phyloP scores from a whole-genome alignment of 2,329 filamentous ascomycete genomes.

The Fusarium equiseti region DNA sequence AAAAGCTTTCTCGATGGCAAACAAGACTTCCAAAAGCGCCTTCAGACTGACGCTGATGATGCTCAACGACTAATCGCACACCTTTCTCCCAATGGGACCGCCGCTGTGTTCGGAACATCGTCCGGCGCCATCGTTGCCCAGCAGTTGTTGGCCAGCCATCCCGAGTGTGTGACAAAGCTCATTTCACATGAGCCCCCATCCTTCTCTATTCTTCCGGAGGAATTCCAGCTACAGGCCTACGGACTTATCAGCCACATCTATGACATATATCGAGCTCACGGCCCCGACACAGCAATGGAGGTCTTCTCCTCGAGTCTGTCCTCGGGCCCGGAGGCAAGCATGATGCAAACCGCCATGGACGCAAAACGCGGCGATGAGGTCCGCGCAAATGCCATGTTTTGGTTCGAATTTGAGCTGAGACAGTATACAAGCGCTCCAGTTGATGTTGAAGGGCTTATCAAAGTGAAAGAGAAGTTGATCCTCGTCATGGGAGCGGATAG shows the following conservation, averaged over 20 bases:
- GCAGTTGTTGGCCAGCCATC: not conserved
- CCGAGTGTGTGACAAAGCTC: not conserved
- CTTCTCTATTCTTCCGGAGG: not conserved
- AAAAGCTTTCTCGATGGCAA: not conserved
- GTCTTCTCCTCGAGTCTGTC: not conserved
- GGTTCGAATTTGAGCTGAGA: not conserved
- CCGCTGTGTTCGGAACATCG: not conserved
- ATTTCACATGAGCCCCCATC: not conserved
- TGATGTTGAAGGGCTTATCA: not conserved
- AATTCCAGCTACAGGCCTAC: not conserved
- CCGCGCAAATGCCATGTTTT: not conserved
- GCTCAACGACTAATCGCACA: not conserved
- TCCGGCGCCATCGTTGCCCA: not conserved
- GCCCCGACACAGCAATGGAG: not conserved
- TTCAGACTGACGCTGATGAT: not conserved
- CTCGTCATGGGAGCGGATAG: not conserved
- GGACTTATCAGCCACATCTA: not conserved
- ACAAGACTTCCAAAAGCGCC: not conserved
- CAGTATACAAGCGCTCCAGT: not conserved
- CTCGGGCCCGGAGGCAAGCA: accelerated
- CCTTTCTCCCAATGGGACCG: not conserved
- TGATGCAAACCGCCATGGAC: not conserved
- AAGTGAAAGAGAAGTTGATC: not conserved
- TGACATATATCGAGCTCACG: not conserved
- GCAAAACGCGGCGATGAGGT: not conserved